Conservation (phyloP, 768 basidiomycete species). For the Ephemerocybe angulata region DNA sequence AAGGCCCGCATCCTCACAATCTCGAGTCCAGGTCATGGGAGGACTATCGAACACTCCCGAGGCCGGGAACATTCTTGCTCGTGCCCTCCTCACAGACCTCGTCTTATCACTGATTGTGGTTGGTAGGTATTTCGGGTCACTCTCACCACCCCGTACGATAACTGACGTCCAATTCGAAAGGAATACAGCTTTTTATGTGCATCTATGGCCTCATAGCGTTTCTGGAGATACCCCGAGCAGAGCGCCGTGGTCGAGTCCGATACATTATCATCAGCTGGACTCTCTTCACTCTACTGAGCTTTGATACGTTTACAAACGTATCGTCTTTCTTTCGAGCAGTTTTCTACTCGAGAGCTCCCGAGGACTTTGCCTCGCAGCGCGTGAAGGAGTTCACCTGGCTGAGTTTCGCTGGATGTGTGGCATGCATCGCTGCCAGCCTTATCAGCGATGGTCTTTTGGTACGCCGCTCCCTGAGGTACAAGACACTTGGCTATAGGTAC, state of each 20-base stretch:
- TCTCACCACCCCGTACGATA: background rate
- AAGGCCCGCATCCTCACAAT: no score
- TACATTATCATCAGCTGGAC: constrained; percentile 1
- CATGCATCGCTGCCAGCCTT: background rate
- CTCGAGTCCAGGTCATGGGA: no score
- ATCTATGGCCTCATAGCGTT: background rate
- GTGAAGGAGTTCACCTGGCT: background rate
- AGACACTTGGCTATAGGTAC: background rate
- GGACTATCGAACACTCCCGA: no score
- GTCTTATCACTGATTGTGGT: background rate
- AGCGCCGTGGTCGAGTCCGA: background rate
- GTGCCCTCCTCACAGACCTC: background rate
- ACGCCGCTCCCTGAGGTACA: background rate
- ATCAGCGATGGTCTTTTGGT: constrained; percentile 1
- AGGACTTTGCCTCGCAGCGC: background rate
- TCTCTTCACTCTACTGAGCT: background rate
- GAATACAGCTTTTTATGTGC: constrained; percentile 7
- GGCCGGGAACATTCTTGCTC: background rate
- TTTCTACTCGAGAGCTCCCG: background rate
- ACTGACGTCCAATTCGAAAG: background rate
- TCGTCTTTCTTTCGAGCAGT: background rate
- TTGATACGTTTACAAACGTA: background rate
- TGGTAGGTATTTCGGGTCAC: background rate
- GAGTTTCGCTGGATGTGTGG: background rate
- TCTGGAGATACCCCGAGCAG: background rate